Base-by-base conservation (phyloP, 345 rosid genomes). In the Boechera divaricarpa region DNA sequence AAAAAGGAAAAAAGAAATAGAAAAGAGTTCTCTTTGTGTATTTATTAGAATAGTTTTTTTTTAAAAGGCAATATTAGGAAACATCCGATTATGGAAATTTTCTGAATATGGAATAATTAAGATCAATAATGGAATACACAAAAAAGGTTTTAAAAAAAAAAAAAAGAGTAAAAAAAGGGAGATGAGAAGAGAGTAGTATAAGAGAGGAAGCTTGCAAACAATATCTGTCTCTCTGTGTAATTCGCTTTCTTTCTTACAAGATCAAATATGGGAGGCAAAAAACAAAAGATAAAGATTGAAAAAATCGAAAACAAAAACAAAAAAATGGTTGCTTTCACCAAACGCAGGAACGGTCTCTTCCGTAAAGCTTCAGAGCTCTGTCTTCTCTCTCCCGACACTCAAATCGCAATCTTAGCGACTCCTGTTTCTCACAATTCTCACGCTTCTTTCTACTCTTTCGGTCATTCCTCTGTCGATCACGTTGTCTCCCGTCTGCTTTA, bases 381-480 rank as follows among this genome's bases (percentile, higher is more conserved):
- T 48, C 61, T 12, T 49, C 42, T 67, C 26, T 58, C 60, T 26
- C 49, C 73, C 2, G 4, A 1, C 10, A 16, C 61, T 47, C 79
- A 58, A 67, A 58, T 67, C 10, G 79, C 79, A 36, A 38, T 75
- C 53, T 36, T 75, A 67, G 68, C 61, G 2, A 67, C 68, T 58
- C 54, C 79, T 58, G 18, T 39, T 8, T 67, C 73, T 28, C 2
- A 54, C 33, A 75, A 75, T 0, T 75, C 79, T 36, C 73, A 75
- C 15, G 73, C 68, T 67, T 60, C 79, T 36, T 75, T 75, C 79
- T 75, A 58, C 61, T 58, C 79, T 21, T 75, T 67, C 24, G 79
- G 73, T 2, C 73, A 67, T 12, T 75, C 73, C 35, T 75, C 73
- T 49, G 79, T 75, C 2, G 79, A 75, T 5, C 3, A 49, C 26